phyloP scores from a whole-genome alignment of 768 basidiomycete species.

The Psilocybe sp. region DNA sequence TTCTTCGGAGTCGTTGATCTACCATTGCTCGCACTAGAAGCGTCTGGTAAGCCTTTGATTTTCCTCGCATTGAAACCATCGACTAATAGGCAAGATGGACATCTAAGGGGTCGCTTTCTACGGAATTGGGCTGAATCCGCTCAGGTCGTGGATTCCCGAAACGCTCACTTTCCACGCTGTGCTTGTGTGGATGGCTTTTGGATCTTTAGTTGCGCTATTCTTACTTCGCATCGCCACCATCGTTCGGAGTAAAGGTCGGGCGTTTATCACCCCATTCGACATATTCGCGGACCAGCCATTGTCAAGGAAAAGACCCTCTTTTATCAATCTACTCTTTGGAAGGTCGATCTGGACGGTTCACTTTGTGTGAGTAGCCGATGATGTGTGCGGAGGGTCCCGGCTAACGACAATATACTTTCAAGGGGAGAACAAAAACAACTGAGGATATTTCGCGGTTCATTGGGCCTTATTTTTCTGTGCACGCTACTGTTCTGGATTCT shows the following conservation, averaged over 20 bases:
- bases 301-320: background rate
- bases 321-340: background rate
- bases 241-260: background rate
- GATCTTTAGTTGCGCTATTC: background rate
- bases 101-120: background rate
- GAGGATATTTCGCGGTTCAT: too few species aligned
- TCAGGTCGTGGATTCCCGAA: background rate
- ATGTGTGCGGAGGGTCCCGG: too few species aligned
- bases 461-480: too few species aligned
- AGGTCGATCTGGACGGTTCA: background rate
- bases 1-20: background rate
- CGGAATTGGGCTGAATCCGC: background rate
- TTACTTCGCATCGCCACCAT: background rate
- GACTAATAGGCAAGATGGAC: background rate
- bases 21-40: background rate
- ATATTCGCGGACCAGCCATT: background rate
- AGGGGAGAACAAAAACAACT: too few species aligned
- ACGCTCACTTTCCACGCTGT: background rate
- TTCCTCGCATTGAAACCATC: background rate
- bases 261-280: background rate
- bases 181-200: background rate
- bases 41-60: background rate
- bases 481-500: too few species aligned
- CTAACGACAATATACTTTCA: too few species aligned
- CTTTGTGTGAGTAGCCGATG: slow-evolving; percentile 6